These are phyloP conservation scores for Cladosporium sp. DNA, from an alignment of 2,329 filamentous ascomycete genomes.

Conservation along the genomic window DNA sequence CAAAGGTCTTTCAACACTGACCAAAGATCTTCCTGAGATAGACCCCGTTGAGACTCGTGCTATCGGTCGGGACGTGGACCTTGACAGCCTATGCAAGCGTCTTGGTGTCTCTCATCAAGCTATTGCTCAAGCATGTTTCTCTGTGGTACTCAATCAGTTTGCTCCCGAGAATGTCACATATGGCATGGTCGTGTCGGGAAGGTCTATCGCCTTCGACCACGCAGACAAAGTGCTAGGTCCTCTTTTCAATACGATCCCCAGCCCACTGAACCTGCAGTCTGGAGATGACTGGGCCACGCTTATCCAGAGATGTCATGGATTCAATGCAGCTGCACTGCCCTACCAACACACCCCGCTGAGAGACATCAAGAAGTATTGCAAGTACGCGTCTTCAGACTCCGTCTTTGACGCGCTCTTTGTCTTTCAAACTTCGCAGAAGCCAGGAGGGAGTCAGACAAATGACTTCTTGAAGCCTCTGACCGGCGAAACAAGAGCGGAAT, in stretches of 20 bases:
- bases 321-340: slow-evolving; percentile 62
- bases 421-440: slow-evolving; percentile 52
- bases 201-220: slow-evolving; percentile 63
- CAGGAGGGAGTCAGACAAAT: neutral
- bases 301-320: slow-evolving; percentile 63
- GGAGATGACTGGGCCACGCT: slow-evolving; percentile 57
- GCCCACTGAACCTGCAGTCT: slow-evolving; percentile 47
- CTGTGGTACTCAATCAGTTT: slow-evolving; percentile 55
- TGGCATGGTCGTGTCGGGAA: slow-evolving; percentile 75
- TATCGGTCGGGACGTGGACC: neutral
- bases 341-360: slow-evolving; percentile 78
- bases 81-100: slow-evolving; percentile 46
- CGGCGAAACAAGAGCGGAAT: slow-evolving; percentile 52
- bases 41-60: neutral
- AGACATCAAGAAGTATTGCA: slow-evolving; percentile 75
- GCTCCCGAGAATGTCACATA: slow-evolving; percentile 51
- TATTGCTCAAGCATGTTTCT: slow-evolving; percentile 71
- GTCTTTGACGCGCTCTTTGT: slow-evolving; percentile 81
- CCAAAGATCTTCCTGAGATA: neutral
- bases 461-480: slow-evolving; percentile 16
- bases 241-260: slow-evolving; percentile 86
- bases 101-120: slow-evolving; percentile 76
- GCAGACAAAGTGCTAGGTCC: slow-evolving; percentile 71
- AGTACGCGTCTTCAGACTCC: slow-evolving; percentile 48
- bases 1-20: neutral